Conservation (phyloP, 2,329 filamentous ascomycete species). For the Nemania sp. region DNA sequence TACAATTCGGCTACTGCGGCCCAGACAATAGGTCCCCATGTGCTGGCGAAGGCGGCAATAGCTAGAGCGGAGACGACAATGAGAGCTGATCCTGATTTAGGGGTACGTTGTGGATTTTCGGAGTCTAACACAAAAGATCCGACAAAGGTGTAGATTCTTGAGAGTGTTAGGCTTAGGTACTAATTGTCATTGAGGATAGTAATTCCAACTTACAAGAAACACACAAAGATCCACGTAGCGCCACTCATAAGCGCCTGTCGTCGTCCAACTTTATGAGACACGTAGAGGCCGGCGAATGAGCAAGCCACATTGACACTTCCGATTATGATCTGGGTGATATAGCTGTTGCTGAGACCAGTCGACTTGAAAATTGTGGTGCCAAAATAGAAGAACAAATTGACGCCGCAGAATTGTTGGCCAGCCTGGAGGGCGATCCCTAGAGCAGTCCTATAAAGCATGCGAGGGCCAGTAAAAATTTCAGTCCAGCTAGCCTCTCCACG, state of each 20-base stretch:
- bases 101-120: constrained; percentile 47
- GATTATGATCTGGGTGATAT: constrained; percentile 69
- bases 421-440: constrained; percentile 66
- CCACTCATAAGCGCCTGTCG: constrained; percentile 65
- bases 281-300: constrained; percentile 66
- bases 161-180: background rate
- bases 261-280: constrained; percentile 68
- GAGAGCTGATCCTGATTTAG: constrained; percentile 59
- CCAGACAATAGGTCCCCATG: constrained; percentile 73
- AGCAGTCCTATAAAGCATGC: constrained; percentile 66
- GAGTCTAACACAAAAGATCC: constrained; percentile 50
- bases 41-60: constrained; percentile 68
- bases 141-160: constrained; percentile 52
- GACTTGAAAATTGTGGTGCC: constrained; percentile 67
- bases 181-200: background rate
- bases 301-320: constrained; percentile 68
- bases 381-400: constrained; percentile 70
- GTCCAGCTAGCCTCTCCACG: constrained; percentile 51
- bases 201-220: constrained; percentile 46
- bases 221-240: constrained; percentile 62
- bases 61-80: constrained; percentile 72
- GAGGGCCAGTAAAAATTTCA: constrained; percentile 69
- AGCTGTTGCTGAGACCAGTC: constrained; percentile 66
- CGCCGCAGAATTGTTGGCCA: constrained; percentile 69
- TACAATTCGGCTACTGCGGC: constrained; percentile 67